Percentiles rank a stretch among this genome's conserved stretches.
Evolutionary conservation across 768 basidiomycete species (phyloP).

Genomic region (Neoboletus brunneissimus): DNA sequence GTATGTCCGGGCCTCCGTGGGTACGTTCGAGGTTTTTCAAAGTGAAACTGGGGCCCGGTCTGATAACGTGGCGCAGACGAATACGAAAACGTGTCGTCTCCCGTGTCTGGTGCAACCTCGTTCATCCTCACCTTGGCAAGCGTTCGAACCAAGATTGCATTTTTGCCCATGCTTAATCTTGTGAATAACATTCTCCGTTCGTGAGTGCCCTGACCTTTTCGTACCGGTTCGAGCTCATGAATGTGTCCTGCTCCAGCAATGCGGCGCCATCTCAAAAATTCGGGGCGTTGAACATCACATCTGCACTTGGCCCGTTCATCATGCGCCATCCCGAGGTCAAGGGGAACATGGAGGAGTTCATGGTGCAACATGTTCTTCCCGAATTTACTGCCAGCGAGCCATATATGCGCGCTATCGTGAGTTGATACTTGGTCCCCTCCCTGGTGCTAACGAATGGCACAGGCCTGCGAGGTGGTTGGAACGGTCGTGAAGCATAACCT

Average conservation of each 20-base stretch:
- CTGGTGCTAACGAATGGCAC: neutral
- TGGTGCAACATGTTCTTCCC: slow-evolving; percentile 70
- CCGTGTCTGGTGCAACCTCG: slow-evolving; percentile 73
- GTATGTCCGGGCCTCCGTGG: slow-evolving; percentile 74
- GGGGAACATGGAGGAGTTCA: slow-evolving; percentile 72
- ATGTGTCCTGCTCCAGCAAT: slow-evolving; percentile 30
- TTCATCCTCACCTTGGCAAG: slow-evolving; percentile 78
- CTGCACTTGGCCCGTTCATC: slow-evolving; percentile 72
- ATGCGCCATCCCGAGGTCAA: slow-evolving; percentile 84
- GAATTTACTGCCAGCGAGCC: slow-evolving; percentile 65
- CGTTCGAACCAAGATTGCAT: slow-evolving; percentile 78
- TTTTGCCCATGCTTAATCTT: slow-evolving; percentile 75
- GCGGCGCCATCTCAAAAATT: slow-evolving; percentile 66
- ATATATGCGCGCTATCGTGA: slow-evolving; percentile 74
- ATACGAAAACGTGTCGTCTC: slow-evolving; percentile 74
- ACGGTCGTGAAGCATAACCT: slow-evolving; percentile 70
- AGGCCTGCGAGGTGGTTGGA: slow-evolving; percentile 82
- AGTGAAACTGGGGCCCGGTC: neutral
- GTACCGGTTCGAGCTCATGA: neutral
- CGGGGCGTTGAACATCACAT: slow-evolving; percentile 82
- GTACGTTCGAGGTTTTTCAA: slow-evolving; percentile 37
- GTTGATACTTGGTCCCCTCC: slow-evolving; percentile 26
- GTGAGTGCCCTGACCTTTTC: slow-evolving; percentile 37
- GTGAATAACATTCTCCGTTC: slow-evolving; percentile 71
- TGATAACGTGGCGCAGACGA: slow-evolving; percentile 54